Base-by-base conservation (phyloP, 305 asterid species). In the Ajuga reptans region DNA sequence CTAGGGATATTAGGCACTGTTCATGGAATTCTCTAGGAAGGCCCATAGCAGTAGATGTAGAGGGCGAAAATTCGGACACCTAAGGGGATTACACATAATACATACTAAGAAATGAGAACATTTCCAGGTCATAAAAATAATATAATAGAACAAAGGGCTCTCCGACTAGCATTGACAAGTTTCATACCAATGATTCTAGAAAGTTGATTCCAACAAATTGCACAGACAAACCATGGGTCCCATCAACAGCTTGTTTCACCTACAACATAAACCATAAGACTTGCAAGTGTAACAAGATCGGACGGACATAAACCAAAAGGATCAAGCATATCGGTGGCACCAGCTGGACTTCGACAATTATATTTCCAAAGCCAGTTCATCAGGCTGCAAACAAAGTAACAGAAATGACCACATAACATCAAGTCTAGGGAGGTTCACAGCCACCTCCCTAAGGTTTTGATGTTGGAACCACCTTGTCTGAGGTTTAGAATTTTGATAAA, bases 41-140 rank as follows among this genome's bases (percentile, higher is more conserved):
- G 68, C 96, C 96, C 96, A 90, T 81, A 50, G 91, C 92, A 69
- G 86, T 80, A 57, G 95, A 77, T 69, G 97, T 87, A 72, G 96
- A 82, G 39, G 94, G 98, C 71, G 94, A 87, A 84, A 90, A 90
- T 82, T 92, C 98, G 75, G 97, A 92, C 59, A 92, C 95, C 98
- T 92, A 68, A 29, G 17, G 61, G 59, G 45, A 64, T 43, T 5
- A 59, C 39, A 76, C 62, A 63, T 67, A 36, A 47, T 10, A 49
- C 18, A 18, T 34, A 59, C 37, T 59, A 64, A 55, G 33, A 60
- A 53, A 72, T 67, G 61, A 72, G 56, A 68, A 54, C 57, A 5
- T 16, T 59, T 53, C 56, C 10, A 51, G 52, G 73, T 57, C 59
- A 67, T 52, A 55, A 50, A 39, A 45, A 9, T 62, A 31, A 59